Percentiles rank a stretch among this genome's conserved stretches.
phyloP scores from a whole-genome alignment of 192 early-diverging fungal genomes.

The Umbelopsis ramanniana region DNA sequence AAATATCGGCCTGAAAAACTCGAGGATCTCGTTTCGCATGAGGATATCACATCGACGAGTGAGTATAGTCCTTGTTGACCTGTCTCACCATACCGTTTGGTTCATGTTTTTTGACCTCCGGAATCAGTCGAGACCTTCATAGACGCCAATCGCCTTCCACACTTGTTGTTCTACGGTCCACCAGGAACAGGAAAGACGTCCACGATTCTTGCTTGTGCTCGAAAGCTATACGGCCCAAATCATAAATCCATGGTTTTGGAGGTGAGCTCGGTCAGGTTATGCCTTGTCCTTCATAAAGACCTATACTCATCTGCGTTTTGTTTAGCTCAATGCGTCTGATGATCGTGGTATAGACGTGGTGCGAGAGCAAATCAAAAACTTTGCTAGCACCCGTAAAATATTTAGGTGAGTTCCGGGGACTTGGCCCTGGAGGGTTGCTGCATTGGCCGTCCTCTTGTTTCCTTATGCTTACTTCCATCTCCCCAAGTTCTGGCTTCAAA shows the following conservation, averaged over 20 bases:
- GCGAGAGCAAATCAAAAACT: slow-evolving; percentile 97
- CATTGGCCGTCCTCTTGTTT: neutral
- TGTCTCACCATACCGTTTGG: no score
- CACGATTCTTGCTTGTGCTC: slow-evolving; percentile 92
- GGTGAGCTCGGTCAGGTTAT: slow-evolving; percentile 41
- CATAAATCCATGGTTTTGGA: slow-evolving; percentile 93
- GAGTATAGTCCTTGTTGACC: slow-evolving; percentile 18
- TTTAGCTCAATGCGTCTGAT: slow-evolving; percentile 94
- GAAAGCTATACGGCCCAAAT: slow-evolving; percentile 82
- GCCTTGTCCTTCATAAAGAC: neutral
- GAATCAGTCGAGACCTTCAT: slow-evolving; percentile 82
- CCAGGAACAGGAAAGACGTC: slow-evolving; percentile 98
- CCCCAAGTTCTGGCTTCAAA: slow-evolving; percentile 82
- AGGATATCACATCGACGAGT: slow-evolving; percentile 91
- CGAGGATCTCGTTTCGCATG: slow-evolving; percentile 92
- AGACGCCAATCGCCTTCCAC: slow-evolving; percentile 89
- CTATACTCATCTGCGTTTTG: neutral
- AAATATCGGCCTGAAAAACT: slow-evolving; percentile 92
- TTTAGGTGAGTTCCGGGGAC: slow-evolving; percentile 72
- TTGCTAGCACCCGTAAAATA: slow-evolving; percentile 95
- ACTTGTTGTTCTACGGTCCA: slow-evolving; percentile 97
- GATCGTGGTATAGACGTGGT: slow-evolving; percentile 98
- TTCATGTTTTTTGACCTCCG: neutral
- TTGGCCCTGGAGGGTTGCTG: no score
- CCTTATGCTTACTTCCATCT: neutral